A percentile compares a stretch with the other conserved stretches of the same genome.
Evolutionary conservation across 768 basidiomycete genomes (phyloP).

Genomic region (Lentinula detonsa): DNA sequence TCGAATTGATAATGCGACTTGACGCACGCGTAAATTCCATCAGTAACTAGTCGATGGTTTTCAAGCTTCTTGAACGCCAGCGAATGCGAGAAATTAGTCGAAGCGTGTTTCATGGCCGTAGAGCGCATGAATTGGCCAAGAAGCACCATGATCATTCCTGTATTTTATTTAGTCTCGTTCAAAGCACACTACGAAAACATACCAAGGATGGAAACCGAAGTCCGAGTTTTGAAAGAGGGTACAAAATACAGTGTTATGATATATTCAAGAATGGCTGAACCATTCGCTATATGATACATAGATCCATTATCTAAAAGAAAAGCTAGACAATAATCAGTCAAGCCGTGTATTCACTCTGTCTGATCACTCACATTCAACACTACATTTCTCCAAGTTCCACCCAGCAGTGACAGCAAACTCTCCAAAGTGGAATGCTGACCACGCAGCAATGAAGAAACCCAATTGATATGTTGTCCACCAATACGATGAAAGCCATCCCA

Average conservation of each 20-base stretch:
- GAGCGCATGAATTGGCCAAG: conserved; percentile 78
- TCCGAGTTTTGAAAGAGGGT: conserved; percentile 54
- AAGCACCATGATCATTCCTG: conserved; percentile 63
- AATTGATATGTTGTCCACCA: conserved; percentile 75
- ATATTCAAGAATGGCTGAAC: conserved; percentile 75
- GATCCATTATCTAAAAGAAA: conserved; percentile 89
- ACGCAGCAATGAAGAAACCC: conserved; percentile 77
- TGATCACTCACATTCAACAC: conserved; percentile 75
- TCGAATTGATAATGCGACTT: background rate
- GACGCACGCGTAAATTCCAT: conserved; percentile 83
- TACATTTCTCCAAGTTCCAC: conserved; percentile 91
- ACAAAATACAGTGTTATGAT: conserved; percentile 61
- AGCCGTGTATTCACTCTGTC: background rate
- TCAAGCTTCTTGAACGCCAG: conserved; percentile 72
- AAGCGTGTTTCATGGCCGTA: conserved; percentile 93
- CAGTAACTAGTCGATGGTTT: conserved; percentile 76
- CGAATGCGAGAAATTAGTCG: conserved; percentile 88
- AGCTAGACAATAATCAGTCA: conserved; percentile 42
- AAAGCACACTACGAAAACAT: conserved; percentile 14
- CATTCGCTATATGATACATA: conserved; percentile 82
- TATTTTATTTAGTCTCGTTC: background rate
- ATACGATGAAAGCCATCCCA: conserved; percentile 34
- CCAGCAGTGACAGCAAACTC: conserved; percentile 96
- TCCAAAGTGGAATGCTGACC: conserved; percentile 87
- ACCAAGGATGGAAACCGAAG: conserved; percentile 61